phyloP scores from a whole-genome alignment of 805 yeast genomes.

The Candida michaelii region DNA sequence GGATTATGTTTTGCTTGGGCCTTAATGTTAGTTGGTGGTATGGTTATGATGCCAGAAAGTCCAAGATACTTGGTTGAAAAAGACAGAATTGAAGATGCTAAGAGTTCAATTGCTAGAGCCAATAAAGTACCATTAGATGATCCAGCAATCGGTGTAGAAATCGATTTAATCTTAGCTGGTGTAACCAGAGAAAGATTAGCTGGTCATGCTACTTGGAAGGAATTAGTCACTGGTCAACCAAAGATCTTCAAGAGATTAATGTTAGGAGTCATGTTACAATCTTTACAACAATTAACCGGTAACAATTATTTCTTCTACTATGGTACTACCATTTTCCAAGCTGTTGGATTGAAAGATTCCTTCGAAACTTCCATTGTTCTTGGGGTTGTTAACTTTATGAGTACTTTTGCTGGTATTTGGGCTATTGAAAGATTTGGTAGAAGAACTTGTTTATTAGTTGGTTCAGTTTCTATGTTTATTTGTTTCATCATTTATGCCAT shows the following conservation, averaged over 20 bases:
- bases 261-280: slow-evolving; percentile 59
- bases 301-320: slow-evolving; percentile 64
- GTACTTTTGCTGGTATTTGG: slow-evolving; percentile 52
- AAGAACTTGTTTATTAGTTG: slow-evolving; percentile 43
- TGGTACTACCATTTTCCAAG: slow-evolving; percentile 54
- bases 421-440: slow-evolving; percentile 53
- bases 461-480: slow-evolving; percentile 48
- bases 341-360: slow-evolving; percentile 51
- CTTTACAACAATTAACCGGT: slow-evolving; percentile 58
- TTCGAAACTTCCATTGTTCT: slow-evolving; percentile 53
- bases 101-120: slow-evolving; percentile 50
- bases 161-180: slow-evolving; percentile 56
- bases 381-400: slow-evolving; percentile 54
- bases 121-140: slow-evolving; percentile 56
- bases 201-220: slow-evolving; percentile 66
- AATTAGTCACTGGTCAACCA: slow-evolving; percentile 63
- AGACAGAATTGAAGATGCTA: slow-evolving; percentile 53
- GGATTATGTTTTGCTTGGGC: slow-evolving; percentile 56
- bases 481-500: slow-evolving; percentile 61
- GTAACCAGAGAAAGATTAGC: slow-evolving; percentile 60
- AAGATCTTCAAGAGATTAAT: slow-evolving; percentile 55
- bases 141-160: slow-evolving; percentile 52
- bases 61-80: slow-evolving; percentile 60
- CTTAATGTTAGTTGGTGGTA: slow-evolving; percentile 46
- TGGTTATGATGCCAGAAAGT: slow-evolving; percentile 65